Evolutionary conservation across 176 grass and related monocot species (phyloP).

Genomic region (Olyra latifolia): DNA sequence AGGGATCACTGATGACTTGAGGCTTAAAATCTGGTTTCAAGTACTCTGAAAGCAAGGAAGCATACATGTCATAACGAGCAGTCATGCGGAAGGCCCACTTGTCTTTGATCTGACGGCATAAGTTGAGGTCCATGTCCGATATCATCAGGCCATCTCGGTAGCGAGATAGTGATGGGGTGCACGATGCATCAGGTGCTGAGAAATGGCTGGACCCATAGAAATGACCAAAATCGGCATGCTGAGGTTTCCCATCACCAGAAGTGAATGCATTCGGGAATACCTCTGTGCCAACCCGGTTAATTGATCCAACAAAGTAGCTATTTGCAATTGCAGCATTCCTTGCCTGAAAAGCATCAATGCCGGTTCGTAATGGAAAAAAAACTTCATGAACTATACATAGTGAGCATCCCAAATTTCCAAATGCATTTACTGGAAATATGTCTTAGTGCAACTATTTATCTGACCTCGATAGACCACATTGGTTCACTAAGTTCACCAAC

Average conservation of each 20-base stretch:
- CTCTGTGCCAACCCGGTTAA: constrained; percentile 91
- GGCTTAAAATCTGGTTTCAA: constrained; percentile 71
- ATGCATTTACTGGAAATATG: neutral
- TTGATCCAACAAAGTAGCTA: constrained; percentile 86
- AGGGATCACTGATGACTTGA: constrained; percentile 73
- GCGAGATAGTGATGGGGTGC: constrained; percentile 87
- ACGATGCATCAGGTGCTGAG: constrained; percentile 84
- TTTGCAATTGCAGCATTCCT: constrained; percentile 95
- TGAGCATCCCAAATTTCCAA: neutral
- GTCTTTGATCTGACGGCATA: constrained; percentile 94
- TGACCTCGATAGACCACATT: constrained; percentile 98
- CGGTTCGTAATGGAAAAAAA: neutral
- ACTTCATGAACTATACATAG: neutral
- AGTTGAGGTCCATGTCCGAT: constrained; percentile 93
- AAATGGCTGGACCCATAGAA: constrained; percentile 97
- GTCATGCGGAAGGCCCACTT: constrained; percentile 99
- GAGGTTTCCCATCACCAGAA: constrained; percentile 90
- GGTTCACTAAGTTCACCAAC: constrained; percentile 98
- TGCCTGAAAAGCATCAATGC: constrained; percentile 44
- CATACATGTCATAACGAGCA: constrained; percentile 83
- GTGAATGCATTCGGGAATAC: constrained; percentile 90
- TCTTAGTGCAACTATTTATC: constrained; percentile 17
- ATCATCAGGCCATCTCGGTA: constrained; percentile 81
- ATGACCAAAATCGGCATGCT: constrained; percentile 83
- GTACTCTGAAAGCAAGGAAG: constrained; percentile 68